Evolutionary conservation across 805 yeast genomes (phyloP), one percentile per base, ranked within the genome.

Genomic region (Metschnikowia dekortorum): DNA sequence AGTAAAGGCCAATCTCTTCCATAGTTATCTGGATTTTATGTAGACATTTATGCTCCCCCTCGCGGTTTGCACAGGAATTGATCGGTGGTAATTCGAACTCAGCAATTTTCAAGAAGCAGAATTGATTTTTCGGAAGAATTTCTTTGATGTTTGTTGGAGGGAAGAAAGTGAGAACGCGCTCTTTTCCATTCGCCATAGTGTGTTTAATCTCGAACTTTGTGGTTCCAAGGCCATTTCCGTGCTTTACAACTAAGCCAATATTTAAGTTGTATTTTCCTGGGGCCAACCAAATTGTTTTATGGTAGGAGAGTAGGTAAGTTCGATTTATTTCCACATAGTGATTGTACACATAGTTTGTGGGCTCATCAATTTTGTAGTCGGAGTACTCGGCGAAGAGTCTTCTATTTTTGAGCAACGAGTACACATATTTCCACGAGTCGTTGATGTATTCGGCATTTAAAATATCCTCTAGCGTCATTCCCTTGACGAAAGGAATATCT

Each of bases 111-210:
- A 82, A 60, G 26, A 82, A 65, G 28, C 80, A 73, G 56, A 80
- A 73, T 51, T 74, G 75, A 29, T 74, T 68, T 47, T 71, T 74
- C 1, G 85, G 85, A n/a, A 81, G 64, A 26, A 83, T 68, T 10
- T 82, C 86, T 46, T 75, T 75, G 40, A 83, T 77, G 55, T 79
- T 77, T 0, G 79, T 69, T 0, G 87, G 83, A 0, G 86, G 84
- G 56, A 75, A 81, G 51, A 75, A 80, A 1, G 74, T 69, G 46
- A 75, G 67, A 26, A 57, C 52, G 2, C 69, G 53, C 18, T 59
- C 60, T 13, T 65, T 57, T 8, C 65, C 65, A 2, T 62, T 54
- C 1, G 61, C 61, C 28, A 64, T 60, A 32, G 64, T 52, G 49
- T 69, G 69, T 16, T 61, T 58, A 7, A 82, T 67, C 55, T 74